phyloP scores from a whole-genome alignment of 352 stramenopile genomes.

The Globisporangium spinosum region DNA sequence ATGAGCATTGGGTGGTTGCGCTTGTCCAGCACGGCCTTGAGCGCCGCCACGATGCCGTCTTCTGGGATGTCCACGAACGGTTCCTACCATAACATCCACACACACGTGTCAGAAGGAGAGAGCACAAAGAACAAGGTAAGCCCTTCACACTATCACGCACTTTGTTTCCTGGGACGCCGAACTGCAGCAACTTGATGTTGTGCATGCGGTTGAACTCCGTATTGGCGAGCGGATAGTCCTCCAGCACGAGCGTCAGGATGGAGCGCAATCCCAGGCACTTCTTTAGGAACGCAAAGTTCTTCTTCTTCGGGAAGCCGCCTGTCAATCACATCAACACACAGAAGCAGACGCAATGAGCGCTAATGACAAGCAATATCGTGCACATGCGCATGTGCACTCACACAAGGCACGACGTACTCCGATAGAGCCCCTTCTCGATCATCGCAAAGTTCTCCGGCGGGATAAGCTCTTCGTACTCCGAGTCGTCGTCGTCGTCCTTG shows the following conservation, averaged over 20 bases:
- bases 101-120: background rate
- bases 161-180: conserved; percentile 85
- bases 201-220: conserved; percentile 78
- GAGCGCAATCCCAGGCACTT: conserved; percentile 71
- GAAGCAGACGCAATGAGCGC: background rate
- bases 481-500: conserved; percentile 62
- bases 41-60: conserved; percentile 65
- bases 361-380: background rate
- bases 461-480: conserved; percentile 81
- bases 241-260: conserved; percentile 83
- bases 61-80: conserved; percentile 87
- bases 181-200: conserved; percentile 78
- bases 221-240: conserved; percentile 85
- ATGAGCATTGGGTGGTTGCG: conserved; percentile 87
- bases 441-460: conserved; percentile 87
- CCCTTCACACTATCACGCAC: conserved; percentile 10
- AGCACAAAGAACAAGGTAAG: background rate
- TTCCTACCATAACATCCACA: conserved; percentile 39
- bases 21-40: conserved; percentile 77
- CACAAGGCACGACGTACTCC: conserved; percentile 37
- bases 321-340: background rate
- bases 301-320: conserved; percentile 87
- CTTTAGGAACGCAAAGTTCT: conserved; percentile 85
- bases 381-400: background rate
- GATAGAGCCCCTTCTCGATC: conserved; percentile 84